phyloP scores from a whole-genome alignment of 345 rosid species.

The Corymbia maculata region DNA sequence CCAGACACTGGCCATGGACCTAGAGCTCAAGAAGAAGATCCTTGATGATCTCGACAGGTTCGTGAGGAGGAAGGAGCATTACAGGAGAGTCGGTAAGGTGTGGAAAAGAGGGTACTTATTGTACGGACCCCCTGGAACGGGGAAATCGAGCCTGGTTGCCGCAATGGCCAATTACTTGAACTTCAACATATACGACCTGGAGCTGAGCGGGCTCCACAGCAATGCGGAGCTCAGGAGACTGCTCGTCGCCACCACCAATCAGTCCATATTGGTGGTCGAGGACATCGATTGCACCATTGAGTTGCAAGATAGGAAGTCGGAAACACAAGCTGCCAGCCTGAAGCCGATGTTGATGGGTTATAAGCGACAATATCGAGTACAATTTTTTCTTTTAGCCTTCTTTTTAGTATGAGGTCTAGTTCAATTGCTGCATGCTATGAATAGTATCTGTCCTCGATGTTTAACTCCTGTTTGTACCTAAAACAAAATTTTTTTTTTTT shows the following conservation, averaged over 20 bases:
- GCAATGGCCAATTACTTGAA: constrained; percentile 6
- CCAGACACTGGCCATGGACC: background rate
- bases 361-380: background rate
- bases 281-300: constrained; percentile 3
- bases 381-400: background rate
- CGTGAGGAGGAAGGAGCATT: background rate
- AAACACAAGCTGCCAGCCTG: background rate
- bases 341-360: background rate
- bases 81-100: background rate
- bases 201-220: background rate
- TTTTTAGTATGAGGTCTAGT: background rate
- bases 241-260: background rate
- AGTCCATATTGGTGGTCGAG: constrained; percentile 6
- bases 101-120: background rate
- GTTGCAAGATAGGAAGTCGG: background rate
- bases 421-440: background rate
- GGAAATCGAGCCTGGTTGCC: constrained; percentile 8
- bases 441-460: background rate
- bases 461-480: background rate
- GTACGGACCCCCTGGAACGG: background rate
- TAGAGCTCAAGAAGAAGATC: background rate
- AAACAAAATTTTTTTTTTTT: background rate
- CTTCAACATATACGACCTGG: constrained; percentile 2
- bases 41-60: background rate
- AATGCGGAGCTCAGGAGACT: background rate